phyloP scores from a whole-genome alignment of 2,329 filamentous ascomycete species.

The Aspergillus caelatus region DNA sequence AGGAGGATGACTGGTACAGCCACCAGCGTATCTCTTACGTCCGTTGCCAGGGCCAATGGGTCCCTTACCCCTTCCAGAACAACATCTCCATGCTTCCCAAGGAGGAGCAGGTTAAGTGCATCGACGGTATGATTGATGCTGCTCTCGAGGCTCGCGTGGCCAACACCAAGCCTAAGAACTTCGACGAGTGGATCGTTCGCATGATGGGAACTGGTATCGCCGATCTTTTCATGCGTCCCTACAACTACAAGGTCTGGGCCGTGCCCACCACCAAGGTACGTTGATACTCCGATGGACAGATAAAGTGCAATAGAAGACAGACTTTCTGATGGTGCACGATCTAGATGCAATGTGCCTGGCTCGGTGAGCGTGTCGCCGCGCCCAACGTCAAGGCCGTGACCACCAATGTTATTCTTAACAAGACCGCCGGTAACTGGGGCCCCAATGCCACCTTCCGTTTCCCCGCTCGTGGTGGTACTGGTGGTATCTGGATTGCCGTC shows the following conservation, averaged over 20 bases:
- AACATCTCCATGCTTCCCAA: slow-evolving; percentile 98
- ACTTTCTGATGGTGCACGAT: slow-evolving; percentile 13
- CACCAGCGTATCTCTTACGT: slow-evolving; percentile 99
- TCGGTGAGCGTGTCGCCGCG: slow-evolving; percentile 96
- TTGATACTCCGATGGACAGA: background rate
- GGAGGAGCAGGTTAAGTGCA: slow-evolving; percentile 91
- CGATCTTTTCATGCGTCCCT: slow-evolving; percentile 97
- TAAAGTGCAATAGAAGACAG: background rate
- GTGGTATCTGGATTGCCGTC: slow-evolving; percentile 98
- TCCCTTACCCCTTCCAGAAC: slow-evolving; percentile 99
- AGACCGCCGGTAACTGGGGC: slow-evolving; percentile 96
- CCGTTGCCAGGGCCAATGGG: slow-evolving; percentile 94
- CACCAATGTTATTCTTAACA: slow-evolving; percentile 92
- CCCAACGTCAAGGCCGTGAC: slow-evolving; percentile 93
- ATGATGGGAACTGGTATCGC: slow-evolving; percentile 88
- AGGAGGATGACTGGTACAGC: slow-evolving; percentile 92
- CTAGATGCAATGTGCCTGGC: slow-evolving; percentile 98
- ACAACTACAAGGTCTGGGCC: slow-evolving; percentile 99
- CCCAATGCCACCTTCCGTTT: slow-evolving; percentile 98
- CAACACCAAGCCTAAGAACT: slow-evolving; percentile 91
- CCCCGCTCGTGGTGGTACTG: slow-evolving; percentile 91
- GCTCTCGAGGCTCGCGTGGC: slow-evolving; percentile 83
- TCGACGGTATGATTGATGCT: slow-evolving; percentile 95
- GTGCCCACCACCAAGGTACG: slow-evolving; percentile 93
- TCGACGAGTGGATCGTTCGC: slow-evolving; percentile 97